A percentile compares a stretch with the other conserved stretches of the same genome.
Evolutionary conservation across 1,284 basidiomycete genomes (phyloP).

Genomic region (Sanghuangporus baumii): DNA sequence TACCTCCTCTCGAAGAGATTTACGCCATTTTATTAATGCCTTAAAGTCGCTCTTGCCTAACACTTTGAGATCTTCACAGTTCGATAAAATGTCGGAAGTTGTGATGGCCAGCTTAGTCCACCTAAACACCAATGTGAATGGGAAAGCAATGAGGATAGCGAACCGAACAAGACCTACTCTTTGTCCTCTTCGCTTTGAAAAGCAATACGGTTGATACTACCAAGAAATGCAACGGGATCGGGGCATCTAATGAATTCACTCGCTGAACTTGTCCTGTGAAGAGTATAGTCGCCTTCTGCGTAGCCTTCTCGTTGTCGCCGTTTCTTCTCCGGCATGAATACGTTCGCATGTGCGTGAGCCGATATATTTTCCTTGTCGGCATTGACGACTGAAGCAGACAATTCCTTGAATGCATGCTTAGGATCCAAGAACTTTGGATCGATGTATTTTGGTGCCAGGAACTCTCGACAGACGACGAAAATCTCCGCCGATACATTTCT

Average conservation of each 20-base stretch:
- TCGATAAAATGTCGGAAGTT: conserved; percentile 74
- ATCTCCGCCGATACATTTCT: conserved; percentile 99
- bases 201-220: conserved; percentile 78
- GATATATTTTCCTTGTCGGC: conserved; percentile 46
- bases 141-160: conserved; percentile 2
- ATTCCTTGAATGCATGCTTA: conserved; percentile 96
- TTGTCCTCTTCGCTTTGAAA: conserved; percentile 86
- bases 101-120: conserved; percentile 75
- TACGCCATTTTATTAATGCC: conserved; percentile 86
- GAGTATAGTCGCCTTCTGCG: conserved; percentile 89
- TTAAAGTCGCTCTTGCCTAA: conserved; percentile 98
- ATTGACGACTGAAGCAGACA: conserved; percentile 46
- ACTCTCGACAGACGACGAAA: conserved; percentile 97
- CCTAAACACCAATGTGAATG: conserved; percentile 29
- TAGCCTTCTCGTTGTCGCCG: conserved; percentile 92
- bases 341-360: conserved; percentile 74
- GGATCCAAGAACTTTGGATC: conserved; percentile 99
- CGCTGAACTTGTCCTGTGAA: conserved; percentile 76
- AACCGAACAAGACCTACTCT: conserved; percentile 41
- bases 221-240: conserved; percentile 81
- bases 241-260: conserved; percentile 67
- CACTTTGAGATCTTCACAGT: conserved; percentile 92
- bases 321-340: conserved; percentile 98
- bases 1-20: conserved; percentile 79
- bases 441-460: conserved; percentile 91